phyloP scores from a whole-genome alignment of 805 yeast species.

The Starmerella vitae region DNA sequence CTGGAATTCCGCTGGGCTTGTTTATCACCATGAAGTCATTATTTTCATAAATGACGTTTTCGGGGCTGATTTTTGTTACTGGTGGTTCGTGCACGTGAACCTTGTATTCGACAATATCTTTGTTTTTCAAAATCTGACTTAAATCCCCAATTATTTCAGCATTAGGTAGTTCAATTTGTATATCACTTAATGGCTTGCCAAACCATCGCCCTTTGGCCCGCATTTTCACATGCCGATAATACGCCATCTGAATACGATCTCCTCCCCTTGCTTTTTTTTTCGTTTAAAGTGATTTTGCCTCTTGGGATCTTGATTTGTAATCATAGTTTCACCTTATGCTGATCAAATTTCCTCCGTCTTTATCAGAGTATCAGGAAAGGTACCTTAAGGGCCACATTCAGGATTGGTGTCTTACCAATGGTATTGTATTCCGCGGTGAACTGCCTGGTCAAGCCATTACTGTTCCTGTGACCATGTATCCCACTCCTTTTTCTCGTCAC shows the following conservation, averaged over 20 bases:
- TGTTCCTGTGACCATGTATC: slow-evolving; percentile 84
- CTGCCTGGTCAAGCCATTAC: slow-evolving; percentile 33
- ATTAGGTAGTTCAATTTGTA: slow-evolving; percentile 16
- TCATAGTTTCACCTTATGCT: slow-evolving; percentile 17
- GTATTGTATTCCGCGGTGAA: slow-evolving; percentile 43
- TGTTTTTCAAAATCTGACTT: slow-evolving; percentile 43
- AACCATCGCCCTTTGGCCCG: slow-evolving; percentile 23
- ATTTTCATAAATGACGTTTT: slow-evolving; percentile 57
- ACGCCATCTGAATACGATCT: slow-evolving; percentile 14
- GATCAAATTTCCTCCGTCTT: slow-evolving; percentile 23
- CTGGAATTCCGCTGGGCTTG: slow-evolving; percentile 89
- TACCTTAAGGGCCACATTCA: slow-evolving; percentile 27
- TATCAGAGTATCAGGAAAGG: slow-evolving; percentile 21
- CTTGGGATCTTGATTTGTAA: no score
- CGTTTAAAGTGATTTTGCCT: no score
- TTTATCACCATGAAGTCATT: slow-evolving; percentile 66
- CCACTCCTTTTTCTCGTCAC: slow-evolving; percentile 68
- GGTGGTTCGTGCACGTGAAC: slow-evolving; percentile 87
- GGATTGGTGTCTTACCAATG: slow-evolving; percentile 71
- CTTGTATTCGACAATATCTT: slow-evolving; percentile 67
- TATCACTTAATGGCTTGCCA: slow-evolving; percentile 11
- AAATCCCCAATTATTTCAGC: slow-evolving; percentile 13
- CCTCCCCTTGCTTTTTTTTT: no score
- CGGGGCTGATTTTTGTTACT: slow-evolving; percentile 30
- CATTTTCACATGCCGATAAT: slow-evolving; percentile 15